Evolutionary conservation across 768 basidiomycete genomes (phyloP).

Genomic region (Mycena galopus): DNA sequence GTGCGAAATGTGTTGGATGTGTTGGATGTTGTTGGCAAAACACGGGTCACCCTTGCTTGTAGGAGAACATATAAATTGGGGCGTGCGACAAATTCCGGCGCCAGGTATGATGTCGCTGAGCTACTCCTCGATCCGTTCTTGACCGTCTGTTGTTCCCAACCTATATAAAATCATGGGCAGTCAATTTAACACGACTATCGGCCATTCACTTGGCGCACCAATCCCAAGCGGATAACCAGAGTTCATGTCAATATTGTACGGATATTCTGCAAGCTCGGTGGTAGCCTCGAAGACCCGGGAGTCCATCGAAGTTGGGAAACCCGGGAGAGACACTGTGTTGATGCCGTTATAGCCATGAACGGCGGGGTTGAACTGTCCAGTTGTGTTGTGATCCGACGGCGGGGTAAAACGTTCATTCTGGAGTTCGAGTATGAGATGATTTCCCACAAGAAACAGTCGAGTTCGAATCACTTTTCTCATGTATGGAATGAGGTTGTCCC

Average conservation of each 20-base stretch:
- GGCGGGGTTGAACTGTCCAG: constrained; percentile 41
- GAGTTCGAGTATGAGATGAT: neutral
- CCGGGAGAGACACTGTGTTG: constrained; percentile 37
- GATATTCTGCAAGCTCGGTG: constrained; percentile 23
- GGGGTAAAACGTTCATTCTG: constrained; percentile 44
- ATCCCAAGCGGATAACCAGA: constrained; percentile 47
- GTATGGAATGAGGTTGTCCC: constrained; percentile 37
- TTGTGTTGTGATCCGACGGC: constrained; percentile 47
- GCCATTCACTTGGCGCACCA: constrained; percentile 35
- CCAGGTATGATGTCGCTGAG: constrained; percentile 43
- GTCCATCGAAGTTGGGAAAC: constrained; percentile 40
- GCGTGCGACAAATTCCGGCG: constrained; percentile 38
- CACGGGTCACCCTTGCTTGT: constrained; percentile 28
- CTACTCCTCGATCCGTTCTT: constrained; percentile 37
- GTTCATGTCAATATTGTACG: constrained; percentile 42
- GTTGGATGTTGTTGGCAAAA: constrained; percentile 12
- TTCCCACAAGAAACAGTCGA: neutral
- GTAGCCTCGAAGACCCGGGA: constrained; percentile 41
- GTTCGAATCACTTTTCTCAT: constrained; percentile 27
- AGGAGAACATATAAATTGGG: constrained; percentile 42
- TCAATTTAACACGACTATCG: neutral
- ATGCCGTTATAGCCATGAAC: constrained; percentile 44
- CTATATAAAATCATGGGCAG: constrained; percentile 13
- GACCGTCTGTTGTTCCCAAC: constrained; percentile 36
- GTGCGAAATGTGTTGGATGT: constrained; percentile 16